These are phyloP conservation scores for Hypomontagnella monticulosa DNA, from an alignment of 495 filamentous ascomycete species.

Conservation along the genomic window DNA sequence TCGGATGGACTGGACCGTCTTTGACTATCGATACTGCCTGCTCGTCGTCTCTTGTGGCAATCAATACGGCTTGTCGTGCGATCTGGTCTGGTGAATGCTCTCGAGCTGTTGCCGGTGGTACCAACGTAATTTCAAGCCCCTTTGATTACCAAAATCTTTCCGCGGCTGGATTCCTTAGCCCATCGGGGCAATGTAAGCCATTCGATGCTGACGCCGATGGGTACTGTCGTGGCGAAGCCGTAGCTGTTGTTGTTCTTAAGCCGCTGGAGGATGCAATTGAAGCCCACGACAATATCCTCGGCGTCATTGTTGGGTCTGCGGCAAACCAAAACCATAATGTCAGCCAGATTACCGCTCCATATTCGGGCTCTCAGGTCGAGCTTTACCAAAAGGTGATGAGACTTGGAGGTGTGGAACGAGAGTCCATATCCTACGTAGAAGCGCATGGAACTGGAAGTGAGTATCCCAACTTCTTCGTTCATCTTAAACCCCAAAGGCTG, in stretches of 20 bases:
- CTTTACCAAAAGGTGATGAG: conserved; percentile 43
- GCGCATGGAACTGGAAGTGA: conserved; percentile 83
- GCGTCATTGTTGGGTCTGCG: conserved; percentile 58
- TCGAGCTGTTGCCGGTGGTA: conserved; percentile 53
- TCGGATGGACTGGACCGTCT: conserved; percentile 49
- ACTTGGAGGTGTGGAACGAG: conserved; percentile 41
- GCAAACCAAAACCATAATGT: conserved; percentile 55
- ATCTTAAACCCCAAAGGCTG: too few species aligned
- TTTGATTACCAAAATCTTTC: conserved; percentile 36
- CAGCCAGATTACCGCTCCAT: conserved; percentile 49
- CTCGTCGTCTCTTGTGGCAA: conserved; percentile 57
- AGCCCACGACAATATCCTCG: conserved; percentile 58
- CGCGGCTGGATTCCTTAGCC: conserved; percentile 45
- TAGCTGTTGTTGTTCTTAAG: conserved; percentile 62
- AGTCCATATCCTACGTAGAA: conserved; percentile 76
- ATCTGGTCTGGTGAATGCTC: conserved; percentile 52
- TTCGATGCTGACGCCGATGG: conserved; percentile 42
- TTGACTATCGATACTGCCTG: conserved; percentile 66
- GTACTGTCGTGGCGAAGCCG: conserved; percentile 56
- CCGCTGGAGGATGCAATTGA: conserved; percentile 53
- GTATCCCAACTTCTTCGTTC: too few species aligned
- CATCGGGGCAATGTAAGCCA: conserved; percentile 40
- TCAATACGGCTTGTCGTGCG: conserved; percentile 54
- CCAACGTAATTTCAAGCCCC: conserved; percentile 33
- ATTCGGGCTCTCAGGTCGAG: conserved; percentile 37